Evolutionary conservation across 176 grass and related monocot genomes (phyloP), one percentile per base, ranked within the genome.

Genomic region (bread wheat (Triticum aestivum)): DNA sequence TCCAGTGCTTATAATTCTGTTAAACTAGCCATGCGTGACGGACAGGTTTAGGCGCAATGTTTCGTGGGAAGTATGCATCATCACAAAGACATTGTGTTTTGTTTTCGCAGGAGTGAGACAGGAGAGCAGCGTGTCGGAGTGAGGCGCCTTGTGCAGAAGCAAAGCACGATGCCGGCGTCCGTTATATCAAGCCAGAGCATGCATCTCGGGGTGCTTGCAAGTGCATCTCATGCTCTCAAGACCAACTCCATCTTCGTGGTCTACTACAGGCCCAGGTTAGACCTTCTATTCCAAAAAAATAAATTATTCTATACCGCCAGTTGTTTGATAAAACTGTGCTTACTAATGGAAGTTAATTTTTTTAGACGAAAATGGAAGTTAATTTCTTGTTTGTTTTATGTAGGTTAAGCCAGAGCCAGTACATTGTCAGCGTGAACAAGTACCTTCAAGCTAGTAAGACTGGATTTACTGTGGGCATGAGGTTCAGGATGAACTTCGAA

Each of bases 161-260:
- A 99, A 73, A 88, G 81, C 17, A 91, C 91, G 61, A 86, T 99
- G 84, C 94, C 92, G 3, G 85, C 89, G 35, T 96, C 97, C 68
- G 97, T 99, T 71, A 99, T 99, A 88, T 99, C 94, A 11, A 92
- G 93, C 87, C 94, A 99, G 83, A 99, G 97, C 93, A 99, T 99
- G 97, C 97, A 99, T 93, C 91, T 99, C 20, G 97, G 97, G 37
- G 94, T 99, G 56, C 97, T 99, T 66, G 97, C 97, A 79, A 99
- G 90, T 64, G 97, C 97, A 26, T 96, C 94, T 26, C 94, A 99
- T 83, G 97, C 97, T 83, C 80, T 91, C 20, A 99, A 85, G 78
- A 99, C 97, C 6, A 90, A 90, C 44, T 95, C 92, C 49, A 91
- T 95, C n/a, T 99, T 99, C 83, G 75, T 95, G 9, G 94, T 99